These are phyloP conservation scores for Pythium plurisporium DNA, from an alignment of 352 stramenopile genomes.

Conservation along the genomic window DNA sequence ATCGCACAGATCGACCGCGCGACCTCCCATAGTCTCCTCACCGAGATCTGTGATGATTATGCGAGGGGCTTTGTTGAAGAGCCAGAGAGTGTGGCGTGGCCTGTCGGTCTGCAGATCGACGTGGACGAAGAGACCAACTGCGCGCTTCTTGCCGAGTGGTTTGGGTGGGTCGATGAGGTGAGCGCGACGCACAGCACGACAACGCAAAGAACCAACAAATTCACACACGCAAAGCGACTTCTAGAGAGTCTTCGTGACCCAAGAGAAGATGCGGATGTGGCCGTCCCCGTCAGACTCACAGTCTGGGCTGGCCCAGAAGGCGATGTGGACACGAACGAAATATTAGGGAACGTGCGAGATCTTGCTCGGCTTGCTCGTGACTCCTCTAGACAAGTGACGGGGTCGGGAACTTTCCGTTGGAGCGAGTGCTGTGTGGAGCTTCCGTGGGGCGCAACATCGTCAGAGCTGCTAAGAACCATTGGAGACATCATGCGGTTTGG, in stretches of 20 bases:
- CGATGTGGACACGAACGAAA: not conserved
- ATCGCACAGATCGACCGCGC: too few species aligned
- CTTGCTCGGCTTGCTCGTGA: not conserved
- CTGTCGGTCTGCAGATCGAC: too few species aligned
- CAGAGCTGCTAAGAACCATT: not conserved
- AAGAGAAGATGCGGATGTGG: not conserved
- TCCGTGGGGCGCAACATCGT: not conserved
- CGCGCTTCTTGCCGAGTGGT: too few species aligned
- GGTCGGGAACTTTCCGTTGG: not conserved
- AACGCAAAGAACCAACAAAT: too few species aligned
- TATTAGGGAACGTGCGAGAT: not conserved
- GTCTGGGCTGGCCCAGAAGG: not conserved
- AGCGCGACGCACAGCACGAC: too few species aligned
- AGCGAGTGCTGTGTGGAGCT: not conserved
- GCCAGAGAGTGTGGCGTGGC: too few species aligned
- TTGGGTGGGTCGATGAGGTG: too few species aligned
- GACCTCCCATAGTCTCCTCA: too few species aligned
- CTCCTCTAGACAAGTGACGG: not conserved
- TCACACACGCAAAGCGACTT: too few species aligned
- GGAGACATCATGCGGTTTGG: not conserved
- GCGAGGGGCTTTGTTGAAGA: too few species aligned
- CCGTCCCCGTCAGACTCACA: not conserved
- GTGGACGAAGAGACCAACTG: too few species aligned
- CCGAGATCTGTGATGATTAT: too few species aligned
- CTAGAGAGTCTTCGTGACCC: not conserved